These are phyloP conservation scores for Austroboletus novae-zelandiae DNA, from an alignment of 1,284 basidiomycete species.

Conservation along the genomic window DNA sequence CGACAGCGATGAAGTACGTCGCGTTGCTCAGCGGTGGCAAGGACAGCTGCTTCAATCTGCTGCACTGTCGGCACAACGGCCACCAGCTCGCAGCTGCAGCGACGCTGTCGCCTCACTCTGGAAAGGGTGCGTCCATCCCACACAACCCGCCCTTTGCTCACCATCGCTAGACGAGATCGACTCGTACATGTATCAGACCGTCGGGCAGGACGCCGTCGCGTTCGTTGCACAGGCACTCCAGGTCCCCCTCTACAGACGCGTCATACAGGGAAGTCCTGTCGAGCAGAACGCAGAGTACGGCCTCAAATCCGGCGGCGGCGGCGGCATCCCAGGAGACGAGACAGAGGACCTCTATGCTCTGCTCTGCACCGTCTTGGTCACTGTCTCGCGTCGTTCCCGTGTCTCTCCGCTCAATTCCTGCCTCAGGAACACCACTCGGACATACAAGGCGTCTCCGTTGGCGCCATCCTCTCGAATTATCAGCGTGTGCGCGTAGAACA, in stretches of 20 bases:
- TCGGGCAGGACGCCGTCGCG: constrained; percentile 92
- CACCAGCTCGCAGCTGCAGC: constrained; percentile 91
- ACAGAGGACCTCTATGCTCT: constrained; percentile 93
- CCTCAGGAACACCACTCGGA: constrained; percentile 76
- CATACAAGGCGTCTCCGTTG: constrained; percentile 86
- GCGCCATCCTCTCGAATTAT: constrained; percentile 97
- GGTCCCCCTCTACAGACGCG: constrained; percentile 81
- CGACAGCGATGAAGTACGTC: constrained; percentile 80
- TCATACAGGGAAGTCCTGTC: constrained; percentile 81
- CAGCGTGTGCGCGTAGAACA: constrained; percentile 97
- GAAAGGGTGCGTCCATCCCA: constrained; percentile 63
- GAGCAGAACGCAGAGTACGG: constrained; percentile 89
- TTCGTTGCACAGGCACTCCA: constrained; percentile 83
- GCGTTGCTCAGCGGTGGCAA: constrained; percentile 97
- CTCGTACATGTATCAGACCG: constrained; percentile 98
- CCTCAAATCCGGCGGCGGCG: constrained; percentile 45
- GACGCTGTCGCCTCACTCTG: constrained; percentile 79
- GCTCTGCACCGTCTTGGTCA: constrained; percentile 76
- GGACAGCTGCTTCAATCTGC: constrained; percentile 95
- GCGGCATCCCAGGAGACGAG: constrained; percentile 79
- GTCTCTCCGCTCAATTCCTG: constrained; percentile 1
- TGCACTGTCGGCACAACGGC: constrained; percentile 85
- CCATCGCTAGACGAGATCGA: constrained; percentile 86
- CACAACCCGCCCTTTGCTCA: constrained; percentile 11
- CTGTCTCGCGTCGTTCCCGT: constrained; percentile 9